These are phyloP conservation scores for Yarrowia alimentaria DNA, from an alignment of 805 yeast genomes.

Conservation along the genomic window DNA sequence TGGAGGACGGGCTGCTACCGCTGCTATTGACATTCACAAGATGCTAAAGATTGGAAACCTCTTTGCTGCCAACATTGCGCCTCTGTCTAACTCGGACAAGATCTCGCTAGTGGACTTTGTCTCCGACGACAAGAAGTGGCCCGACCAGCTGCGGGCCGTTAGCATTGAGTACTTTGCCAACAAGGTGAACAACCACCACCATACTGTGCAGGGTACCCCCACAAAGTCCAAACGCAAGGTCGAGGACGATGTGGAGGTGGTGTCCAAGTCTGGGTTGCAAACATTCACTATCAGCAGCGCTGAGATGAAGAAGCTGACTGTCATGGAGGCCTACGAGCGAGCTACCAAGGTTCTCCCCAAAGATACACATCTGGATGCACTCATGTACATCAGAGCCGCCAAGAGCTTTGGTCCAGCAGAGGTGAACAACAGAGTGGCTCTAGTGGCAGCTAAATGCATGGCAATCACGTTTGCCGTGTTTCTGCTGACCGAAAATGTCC, in stretches of 20 bases:
- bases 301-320: conserved; percentile 49
- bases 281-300: conserved; percentile 55
- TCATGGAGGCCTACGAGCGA: conserved; percentile 32
- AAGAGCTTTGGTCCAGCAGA: no score
- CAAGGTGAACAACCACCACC: conserved; percentile 5
- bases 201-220: conserved; percentile 8
- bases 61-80: conserved; percentile 34
- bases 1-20: conserved; percentile 46
- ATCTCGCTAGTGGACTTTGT: conserved; percentile 35
- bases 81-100: conserved; percentile 31
- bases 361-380: conserved; percentile 62
- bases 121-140: conserved; percentile 32
- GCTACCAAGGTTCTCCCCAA: conserved; percentile 46
- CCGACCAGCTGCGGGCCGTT: conserved; percentile 33
- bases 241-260: no score
- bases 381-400: conserved; percentile 59
- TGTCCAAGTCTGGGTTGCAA: conserved; percentile 47
- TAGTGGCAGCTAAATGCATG: conserved; percentile 62
- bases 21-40: conserved; percentile 46
- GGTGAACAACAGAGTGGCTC: conserved; percentile 59
- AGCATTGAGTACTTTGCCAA: conserved; percentile 36
- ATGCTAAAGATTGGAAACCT: conserved; percentile 52
- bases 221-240: conserved; percentile 11
- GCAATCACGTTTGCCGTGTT: conserved; percentile 65
- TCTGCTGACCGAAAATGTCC: conserved; percentile 54